phyloP scores from a whole-genome alignment of 768 basidiomycete genomes.

The Mycena amicta region DNA sequence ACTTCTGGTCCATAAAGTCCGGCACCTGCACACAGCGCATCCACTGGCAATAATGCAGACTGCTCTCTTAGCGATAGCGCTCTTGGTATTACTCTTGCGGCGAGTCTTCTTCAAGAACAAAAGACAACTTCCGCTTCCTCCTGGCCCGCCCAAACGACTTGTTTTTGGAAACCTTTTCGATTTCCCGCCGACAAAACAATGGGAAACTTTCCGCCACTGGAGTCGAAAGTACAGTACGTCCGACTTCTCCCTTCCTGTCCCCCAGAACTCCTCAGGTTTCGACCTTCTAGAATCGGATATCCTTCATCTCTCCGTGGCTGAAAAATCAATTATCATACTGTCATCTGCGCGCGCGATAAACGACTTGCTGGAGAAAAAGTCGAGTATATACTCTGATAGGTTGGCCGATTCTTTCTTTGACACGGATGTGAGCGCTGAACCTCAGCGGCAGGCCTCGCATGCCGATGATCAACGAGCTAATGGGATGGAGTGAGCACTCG shows the following conservation, averaged over 20 bases:
- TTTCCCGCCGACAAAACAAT: background rate
- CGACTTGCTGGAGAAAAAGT: background rate
- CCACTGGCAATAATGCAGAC: no score
- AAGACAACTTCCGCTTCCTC: no score
- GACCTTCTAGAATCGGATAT: background rate
- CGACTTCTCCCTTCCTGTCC: background rate
- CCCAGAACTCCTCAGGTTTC: background rate
- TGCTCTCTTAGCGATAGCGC: no score
- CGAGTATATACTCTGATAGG: background rate
- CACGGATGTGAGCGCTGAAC: background rate
- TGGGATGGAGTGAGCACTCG: background rate
- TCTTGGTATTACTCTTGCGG: no score
- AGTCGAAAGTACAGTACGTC: background rate
- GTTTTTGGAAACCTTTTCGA: background rate
- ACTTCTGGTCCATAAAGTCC: no score
- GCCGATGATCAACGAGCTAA: background rate
- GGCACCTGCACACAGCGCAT: no score
- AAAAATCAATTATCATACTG: background rate
- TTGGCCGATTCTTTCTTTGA: background rate
- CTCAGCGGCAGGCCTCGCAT: background rate
- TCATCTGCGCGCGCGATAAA: background rate
- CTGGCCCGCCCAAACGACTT: background rate
- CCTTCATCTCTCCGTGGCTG: background rate
- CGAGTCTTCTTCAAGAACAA: no score
- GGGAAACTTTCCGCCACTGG: background rate